A percentile compares a stretch with the other conserved stretches of the same genome.
phyloP scores from a whole-genome alignment of 2,329 filamentous ascomycete species.

The Raffaelea ambrosiae region DNA sequence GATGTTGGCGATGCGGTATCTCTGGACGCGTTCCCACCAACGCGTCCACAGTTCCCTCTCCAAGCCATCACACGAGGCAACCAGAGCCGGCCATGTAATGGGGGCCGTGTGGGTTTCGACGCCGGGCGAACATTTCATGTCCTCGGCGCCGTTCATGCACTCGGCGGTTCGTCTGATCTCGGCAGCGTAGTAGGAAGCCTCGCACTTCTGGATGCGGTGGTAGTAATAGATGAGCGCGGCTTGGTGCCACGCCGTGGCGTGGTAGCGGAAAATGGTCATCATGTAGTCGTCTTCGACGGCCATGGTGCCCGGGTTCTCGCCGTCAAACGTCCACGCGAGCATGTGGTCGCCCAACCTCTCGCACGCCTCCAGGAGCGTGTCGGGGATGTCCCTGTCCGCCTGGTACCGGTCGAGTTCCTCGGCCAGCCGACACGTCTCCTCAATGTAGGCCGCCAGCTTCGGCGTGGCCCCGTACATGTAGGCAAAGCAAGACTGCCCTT shows the following conservation, averaged over 20 bases:
- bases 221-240: slow-evolving; percentile 2
- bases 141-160: slow-evolving; percentile 6
- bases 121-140: not conserved
- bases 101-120: not conserved
- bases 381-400: not conserved
- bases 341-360: slow-evolving; percentile 1
- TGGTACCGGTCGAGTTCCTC: slow-evolving; percentile 1
- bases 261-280: not conserved
- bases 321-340: slow-evolving; percentile 1
- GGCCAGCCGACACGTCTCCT: slow-evolving; percentile 5
- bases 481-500: not conserved
- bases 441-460: slow-evolving; percentile 3
- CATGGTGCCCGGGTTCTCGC: not conserved
- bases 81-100: slow-evolving; percentile 9
- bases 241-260: slow-evolving; percentile 2
- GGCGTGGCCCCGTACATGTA: slow-evolving; percentile 10
- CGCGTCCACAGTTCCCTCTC: not conserved
- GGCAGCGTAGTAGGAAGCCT: not conserved
- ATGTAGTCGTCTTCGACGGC: not conserved
- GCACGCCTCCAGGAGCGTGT: not conserved
- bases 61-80: slow-evolving; percentile 2
- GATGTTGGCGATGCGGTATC: slow-evolving; percentile 38
- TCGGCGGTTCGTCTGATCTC: not conserved
- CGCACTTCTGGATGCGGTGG: slow-evolving; percentile 1
- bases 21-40: slow-evolving; percentile 5